Evolutionary conservation across 2,329 filamentous ascomycete species (phyloP), one percentile per base, ranked within the genome.

Genomic region (Corinectria fuckeliana): DNA sequence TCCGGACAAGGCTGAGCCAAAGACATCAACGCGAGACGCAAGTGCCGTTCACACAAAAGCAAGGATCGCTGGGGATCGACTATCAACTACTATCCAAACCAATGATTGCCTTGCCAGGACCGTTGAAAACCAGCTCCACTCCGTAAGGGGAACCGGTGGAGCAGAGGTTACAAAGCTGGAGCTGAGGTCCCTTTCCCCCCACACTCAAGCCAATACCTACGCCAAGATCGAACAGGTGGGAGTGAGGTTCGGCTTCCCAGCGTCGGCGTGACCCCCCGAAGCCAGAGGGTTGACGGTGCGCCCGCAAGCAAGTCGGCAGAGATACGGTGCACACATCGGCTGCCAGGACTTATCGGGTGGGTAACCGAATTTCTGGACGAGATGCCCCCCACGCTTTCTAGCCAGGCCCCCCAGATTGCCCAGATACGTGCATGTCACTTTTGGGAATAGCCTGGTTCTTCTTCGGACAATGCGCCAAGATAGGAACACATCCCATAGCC

Each of bases 381-480:
- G 54, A 51, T 48, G 48, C 39, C 66, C 67, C 65, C 67, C 67
- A 67, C 66, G 56, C 58, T 58, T 44, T 32, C 30, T 56, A 28
- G 59, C 65, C 64, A 66, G 60, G 58, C 64, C 57, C 52, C 49
- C 44, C 52, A 39, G 56, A 60, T 54, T 61, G 63, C 41, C 42
- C 21, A 61, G 32, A 54, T 50, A 41, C 41, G 51, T 47, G 56
- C 57, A 58, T 53, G 60, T 48, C 47, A 54, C 52, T 60, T n/a
- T 53, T 48, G 26, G 53, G 39, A 44, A 52, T 52, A 62, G 56
- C 8, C 28, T 50, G 44, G 42, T 51, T 42, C 41, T 54, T 21
- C 50, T 53, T 69, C 67, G 67, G 67, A 52, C 57, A 44, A 56
- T 45, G 36, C 23, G 52, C 63, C 64, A 14, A 66, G 59, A 67